Evolutionary conservation across 257 asterid genomes (phyloP).

Genomic region (Haberlea rhodopensis): DNA sequence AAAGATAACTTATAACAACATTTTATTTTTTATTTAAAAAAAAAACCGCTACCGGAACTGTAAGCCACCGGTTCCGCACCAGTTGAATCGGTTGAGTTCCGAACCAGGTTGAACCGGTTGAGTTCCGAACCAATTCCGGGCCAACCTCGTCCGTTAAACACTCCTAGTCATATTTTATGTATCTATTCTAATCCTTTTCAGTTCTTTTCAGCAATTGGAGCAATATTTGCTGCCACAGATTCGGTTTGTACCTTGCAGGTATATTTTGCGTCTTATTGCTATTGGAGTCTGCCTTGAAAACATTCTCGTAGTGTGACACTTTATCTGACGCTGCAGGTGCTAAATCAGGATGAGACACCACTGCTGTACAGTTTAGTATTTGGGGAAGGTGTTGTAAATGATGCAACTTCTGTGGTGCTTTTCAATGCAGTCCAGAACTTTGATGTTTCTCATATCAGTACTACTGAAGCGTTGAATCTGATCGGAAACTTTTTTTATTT

Average conservation of each 20-base stretch:
- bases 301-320: constrained; percentile 13
- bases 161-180: too few relatives aligned
- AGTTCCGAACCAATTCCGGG: too few relatives aligned
- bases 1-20: too few relatives aligned
- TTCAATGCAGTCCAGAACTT: constrained; percentile 69
- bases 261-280: constrained; percentile 11
- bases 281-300: constrained; percentile 3
- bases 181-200: constrained; percentile 23
- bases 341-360: constrained; percentile 64
- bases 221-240: constrained; percentile 73
- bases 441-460: constrained; percentile 43
- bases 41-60: too few relatives aligned
- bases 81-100: too few relatives aligned
- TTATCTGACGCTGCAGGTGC: constrained; percentile 42
- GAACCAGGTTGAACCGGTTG: too few relatives aligned
- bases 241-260: constrained; percentile 77
- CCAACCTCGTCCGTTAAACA: too few relatives aligned
- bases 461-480: constrained; percentile 37
- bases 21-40: too few relatives aligned
- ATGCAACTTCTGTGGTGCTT: constrained; percentile 72
- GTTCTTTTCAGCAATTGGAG: constrained; percentile 56
- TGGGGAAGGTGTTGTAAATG: constrained; percentile 76
- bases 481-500: constrained; percentile 49
- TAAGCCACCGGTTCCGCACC: too few relatives aligned
- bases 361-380: constrained; percentile 62